These are phyloP conservation scores for Phtheirospermum japonicum DNA, from an alignment of 257 asterid species.

Conservation along the genomic window DNA sequence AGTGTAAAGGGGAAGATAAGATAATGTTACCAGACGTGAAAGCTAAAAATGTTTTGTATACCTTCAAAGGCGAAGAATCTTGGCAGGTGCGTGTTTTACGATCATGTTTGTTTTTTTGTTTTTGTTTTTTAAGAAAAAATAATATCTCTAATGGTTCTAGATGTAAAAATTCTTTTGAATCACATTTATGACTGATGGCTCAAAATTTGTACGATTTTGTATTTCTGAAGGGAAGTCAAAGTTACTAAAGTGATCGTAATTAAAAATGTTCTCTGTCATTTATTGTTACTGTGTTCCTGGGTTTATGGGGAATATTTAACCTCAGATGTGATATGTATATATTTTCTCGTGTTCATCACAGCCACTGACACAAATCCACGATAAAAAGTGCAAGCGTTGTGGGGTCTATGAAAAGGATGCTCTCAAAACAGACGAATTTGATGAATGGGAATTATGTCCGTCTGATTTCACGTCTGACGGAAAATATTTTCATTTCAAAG, in stretches of 20 bases:
- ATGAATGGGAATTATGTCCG: conserved; percentile 87
- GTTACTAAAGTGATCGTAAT: neutral
- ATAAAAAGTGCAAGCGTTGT: conserved; percentile 74
- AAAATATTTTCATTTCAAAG: conserved; percentile 42
- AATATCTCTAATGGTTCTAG: neutral
- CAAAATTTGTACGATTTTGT: neutral
- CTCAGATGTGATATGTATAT: conserved; percentile 17
- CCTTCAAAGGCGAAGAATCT: conserved; percentile 79
- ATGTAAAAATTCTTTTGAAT: neutral
- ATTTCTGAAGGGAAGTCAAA: neutral
- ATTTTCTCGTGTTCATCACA: conserved; percentile 38
- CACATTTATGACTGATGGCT: too few relatives aligned
- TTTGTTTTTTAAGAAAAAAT: too few relatives aligned
- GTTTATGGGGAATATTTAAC: neutral
- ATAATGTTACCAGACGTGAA: conserved; percentile 67
- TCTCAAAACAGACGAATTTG: conserved; percentile 54
- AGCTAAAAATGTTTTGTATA: conserved; percentile 46
- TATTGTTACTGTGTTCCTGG: too few relatives aligned
- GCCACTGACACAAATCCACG: conserved; percentile 64
- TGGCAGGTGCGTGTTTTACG: conserved; percentile 66
- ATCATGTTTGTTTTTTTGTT: neutral
- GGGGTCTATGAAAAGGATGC: conserved; percentile 74
- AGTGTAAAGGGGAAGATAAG: conserved; percentile 61
- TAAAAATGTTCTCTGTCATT: neutral
- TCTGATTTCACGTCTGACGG: conserved; percentile 69